Evolutionary conservation across 2,329 filamentous ascomycete genomes (phyloP).

Genomic region (Tolypocladium paradoxum): DNA sequence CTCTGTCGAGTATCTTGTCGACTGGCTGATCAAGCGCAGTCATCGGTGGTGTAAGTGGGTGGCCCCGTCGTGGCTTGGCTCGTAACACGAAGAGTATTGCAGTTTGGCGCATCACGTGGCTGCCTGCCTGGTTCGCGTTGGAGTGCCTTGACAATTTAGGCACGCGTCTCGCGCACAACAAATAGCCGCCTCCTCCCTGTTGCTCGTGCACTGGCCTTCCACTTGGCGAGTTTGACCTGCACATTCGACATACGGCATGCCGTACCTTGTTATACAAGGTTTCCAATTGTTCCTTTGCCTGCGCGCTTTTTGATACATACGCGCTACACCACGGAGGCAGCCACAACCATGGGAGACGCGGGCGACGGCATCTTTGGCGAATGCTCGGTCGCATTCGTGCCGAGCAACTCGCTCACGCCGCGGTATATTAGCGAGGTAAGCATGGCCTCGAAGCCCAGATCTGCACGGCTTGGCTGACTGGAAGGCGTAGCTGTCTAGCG

Average conservation of each 20-base stretch:
- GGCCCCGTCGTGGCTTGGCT: too few species aligned
- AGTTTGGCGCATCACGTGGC: constrained; percentile 17
- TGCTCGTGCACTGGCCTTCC: background rate
- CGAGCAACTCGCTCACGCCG: constrained; percentile 27
- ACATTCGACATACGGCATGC: background rate
- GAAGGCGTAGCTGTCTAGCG: constrained; percentile 26
- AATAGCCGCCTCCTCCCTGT: background rate
- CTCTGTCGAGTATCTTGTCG: background rate
- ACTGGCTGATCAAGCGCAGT: background rate
- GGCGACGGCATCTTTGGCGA: constrained; percentile 27
- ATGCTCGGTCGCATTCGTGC: constrained; percentile 35
- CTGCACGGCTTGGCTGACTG: constrained; percentile 1
- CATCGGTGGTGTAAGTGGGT: background rate
- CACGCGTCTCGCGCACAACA: constrained; percentile 5
- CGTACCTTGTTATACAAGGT: background rate
- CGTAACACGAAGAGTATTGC: background rate
- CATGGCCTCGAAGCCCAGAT: background rate
- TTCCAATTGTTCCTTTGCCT: too few species aligned
- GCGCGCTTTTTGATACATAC: background rate
- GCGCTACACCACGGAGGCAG: background rate
- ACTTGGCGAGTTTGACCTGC: background rate
- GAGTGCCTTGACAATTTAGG: background rate
- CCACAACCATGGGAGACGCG: constrained; percentile 17
- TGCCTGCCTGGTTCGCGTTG: constrained; percentile 26
- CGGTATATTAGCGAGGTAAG: constrained; percentile 30